phyloP scores from a whole-genome alignment of 441 rosid genomes.

The Mallotus japonicus region DNA sequence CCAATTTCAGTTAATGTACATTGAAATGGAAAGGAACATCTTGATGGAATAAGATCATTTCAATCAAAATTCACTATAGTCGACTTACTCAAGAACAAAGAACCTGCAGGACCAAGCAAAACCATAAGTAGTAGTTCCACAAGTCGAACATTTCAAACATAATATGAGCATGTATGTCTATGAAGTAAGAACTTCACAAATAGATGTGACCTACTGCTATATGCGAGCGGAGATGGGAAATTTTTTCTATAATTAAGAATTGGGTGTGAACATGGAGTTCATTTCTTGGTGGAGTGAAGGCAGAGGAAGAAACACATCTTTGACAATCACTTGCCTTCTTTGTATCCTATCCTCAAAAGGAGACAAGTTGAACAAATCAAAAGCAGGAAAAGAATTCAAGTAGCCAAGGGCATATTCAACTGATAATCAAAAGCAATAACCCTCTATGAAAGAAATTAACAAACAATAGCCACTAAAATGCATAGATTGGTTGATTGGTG shows the following conservation, averaged over 20 bases:
- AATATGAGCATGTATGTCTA: neutral
- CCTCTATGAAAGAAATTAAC: neutral
- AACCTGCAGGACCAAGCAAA: conserved; percentile 1
- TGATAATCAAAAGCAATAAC: neutral
- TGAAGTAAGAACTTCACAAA: neutral
- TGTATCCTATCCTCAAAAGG: neutral
- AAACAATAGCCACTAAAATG: neutral
- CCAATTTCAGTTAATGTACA: conserved; percentile 11
- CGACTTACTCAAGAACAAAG: neutral
- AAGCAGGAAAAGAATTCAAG: neutral
- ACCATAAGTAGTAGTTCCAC: too few relatives aligned
- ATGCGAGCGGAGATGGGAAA: neutral
- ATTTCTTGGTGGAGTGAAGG: neutral
- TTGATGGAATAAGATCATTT: neutral
- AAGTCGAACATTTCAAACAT: neutral
- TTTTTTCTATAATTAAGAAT: neutral
- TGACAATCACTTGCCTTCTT: neutral
- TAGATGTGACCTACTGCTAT: neutral
- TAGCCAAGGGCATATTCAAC: neutral
- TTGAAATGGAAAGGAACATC: conserved; percentile 10
- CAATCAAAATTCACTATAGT: neutral
- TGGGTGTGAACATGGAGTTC: neutral
- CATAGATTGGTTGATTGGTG: neutral
- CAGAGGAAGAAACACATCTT: neutral
- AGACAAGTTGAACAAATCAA: neutral